A percentile compares a stretch with the other conserved stretches of the same genome.
Conservation (phyloP, 2,329 filamentous ascomycete genomes). For the Lasiodiplodia gonubiensis region DNA sequence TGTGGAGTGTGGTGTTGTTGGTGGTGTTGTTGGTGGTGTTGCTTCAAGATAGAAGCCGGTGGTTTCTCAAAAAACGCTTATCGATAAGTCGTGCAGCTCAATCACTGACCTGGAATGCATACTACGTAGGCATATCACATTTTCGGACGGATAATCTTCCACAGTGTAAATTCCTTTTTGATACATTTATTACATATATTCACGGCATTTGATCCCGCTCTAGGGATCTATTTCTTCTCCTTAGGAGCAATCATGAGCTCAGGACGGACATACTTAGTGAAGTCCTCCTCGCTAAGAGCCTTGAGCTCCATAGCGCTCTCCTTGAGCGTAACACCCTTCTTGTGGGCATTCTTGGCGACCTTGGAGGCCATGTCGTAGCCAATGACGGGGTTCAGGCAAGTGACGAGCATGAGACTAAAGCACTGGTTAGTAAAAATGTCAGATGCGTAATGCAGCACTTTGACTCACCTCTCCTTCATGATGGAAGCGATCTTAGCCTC, state of each 20-base stretch:
- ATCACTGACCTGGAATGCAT: not conserved
- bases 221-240: constrained; percentile 61
- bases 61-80: not conserved
- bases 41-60: not conserved
- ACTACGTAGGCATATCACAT: not conserved
- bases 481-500: constrained; percentile 89
- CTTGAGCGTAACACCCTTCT: constrained; percentile 95
- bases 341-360: constrained; percentile 98
- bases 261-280: constrained; percentile 85
- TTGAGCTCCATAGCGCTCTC: constrained; percentile 92
- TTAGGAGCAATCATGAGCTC: constrained; percentile 94
- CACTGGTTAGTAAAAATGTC: constrained; percentile 29
- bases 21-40: not conserved
- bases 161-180: not conserved
- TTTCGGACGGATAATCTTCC: not conserved
- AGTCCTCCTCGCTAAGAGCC: constrained; percentile 85
- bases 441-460: not conserved
- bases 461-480: constrained; percentile 86
- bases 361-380: constrained; percentile 97
- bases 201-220: constrained; percentile 9
- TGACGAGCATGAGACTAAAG: constrained; percentile 90
- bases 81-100: not conserved
- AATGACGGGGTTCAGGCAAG: constrained; percentile 95
- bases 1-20: not conserved
- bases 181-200: constrained; percentile 18